A percentile compares a stretch with the other conserved stretches of the same genome.
These are phyloP conservation scores for Fragaria ananassa DNA, from an alignment of 306 rosid genomes.

Conservation along the genomic window DNA sequence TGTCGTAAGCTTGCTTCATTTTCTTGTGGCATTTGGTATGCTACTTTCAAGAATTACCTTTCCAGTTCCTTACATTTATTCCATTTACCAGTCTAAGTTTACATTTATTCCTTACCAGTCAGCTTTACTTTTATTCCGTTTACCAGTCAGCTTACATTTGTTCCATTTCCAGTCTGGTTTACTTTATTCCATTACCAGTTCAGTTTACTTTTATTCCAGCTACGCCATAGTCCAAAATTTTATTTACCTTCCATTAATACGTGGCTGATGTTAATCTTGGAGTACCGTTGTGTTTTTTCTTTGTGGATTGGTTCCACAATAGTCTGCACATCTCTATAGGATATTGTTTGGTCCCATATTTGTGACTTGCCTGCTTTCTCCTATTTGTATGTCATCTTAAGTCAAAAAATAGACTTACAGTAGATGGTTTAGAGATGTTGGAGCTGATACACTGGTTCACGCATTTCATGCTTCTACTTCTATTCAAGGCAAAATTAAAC, in stretches of 20 bases:
- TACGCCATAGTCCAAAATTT: not conserved
- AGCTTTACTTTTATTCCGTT: slow-evolving; percentile 21
- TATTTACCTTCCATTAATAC: slow-evolving; percentile 12
- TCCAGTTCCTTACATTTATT: slow-evolving; percentile 37
- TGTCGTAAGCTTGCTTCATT: slow-evolving; percentile 46
- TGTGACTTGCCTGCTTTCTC: not conserved
- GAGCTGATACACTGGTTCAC: not conserved
- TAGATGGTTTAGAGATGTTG: not conserved
- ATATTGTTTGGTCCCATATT: slow-evolving; percentile 13
- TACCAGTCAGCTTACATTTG: slow-evolving; percentile 14
- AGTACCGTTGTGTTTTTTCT: slow-evolving; percentile 13
- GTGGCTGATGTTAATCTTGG: slow-evolving; percentile 14
- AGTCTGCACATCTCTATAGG: slow-evolving; percentile 5
- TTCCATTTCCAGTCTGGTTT: slow-evolving; percentile 14
- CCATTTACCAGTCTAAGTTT: slow-evolving; percentile 22
- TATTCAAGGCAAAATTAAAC: no score
- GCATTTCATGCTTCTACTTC: not conserved
- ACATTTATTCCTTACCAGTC: slow-evolving; percentile 20
- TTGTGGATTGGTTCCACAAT: slow-evolving; percentile 22
- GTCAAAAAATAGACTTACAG: not conserved
- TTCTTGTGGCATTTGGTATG: slow-evolving; percentile 49
- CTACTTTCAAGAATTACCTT: slow-evolving; percentile 45
- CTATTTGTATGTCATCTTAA: not conserved
- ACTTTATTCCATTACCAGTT: slow-evolving; percentile 16
- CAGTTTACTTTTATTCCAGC: slow-evolving; percentile 3